Percentiles rank a stretch among this genome's conserved stretches.
Evolutionary conservation across 73 alveolate species (phyloP).

Genomic region (Uronychia setigera): DNA sequence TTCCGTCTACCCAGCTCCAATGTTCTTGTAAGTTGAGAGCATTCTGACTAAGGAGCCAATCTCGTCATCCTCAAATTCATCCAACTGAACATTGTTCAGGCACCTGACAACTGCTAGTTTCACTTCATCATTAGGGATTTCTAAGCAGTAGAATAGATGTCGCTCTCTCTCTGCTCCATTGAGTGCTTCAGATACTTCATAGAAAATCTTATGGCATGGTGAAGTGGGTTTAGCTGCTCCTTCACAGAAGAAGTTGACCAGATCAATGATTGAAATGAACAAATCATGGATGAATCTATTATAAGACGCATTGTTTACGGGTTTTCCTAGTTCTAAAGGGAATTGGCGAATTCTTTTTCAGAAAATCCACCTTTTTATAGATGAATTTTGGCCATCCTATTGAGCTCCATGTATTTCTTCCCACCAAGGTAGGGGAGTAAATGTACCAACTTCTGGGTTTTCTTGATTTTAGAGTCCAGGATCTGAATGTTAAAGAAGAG

Average conservation of each 20-base stretch:
- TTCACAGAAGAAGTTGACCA: constrained; percentile 61
- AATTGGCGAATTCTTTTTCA: constrained; percentile 46
- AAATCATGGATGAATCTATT: constrained; percentile 57
- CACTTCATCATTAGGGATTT: constrained; percentile 90
- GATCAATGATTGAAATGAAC: constrained; percentile 62
- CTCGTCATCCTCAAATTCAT: constrained; percentile 77
- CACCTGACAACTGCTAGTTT: constrained; percentile 88
- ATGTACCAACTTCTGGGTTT: constrained; percentile 45
- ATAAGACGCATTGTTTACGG: no score
- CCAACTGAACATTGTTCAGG: constrained; percentile 72
- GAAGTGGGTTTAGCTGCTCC: constrained; percentile 45
- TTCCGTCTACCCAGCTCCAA: constrained; percentile 94
- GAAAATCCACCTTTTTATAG: constrained; percentile 19
- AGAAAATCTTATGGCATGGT: constrained; percentile 1
- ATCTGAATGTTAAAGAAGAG: constrained; percentile 14
- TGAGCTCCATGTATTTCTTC: constrained; percentile 54
- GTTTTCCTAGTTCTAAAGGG: constrained; percentile 35
- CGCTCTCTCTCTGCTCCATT: constrained; percentile 79
- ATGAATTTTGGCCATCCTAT: constrained; percentile 49
- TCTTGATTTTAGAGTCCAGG: constrained; percentile 45
- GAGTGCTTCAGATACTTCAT: constrained; percentile 62
- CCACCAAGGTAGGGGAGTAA: constrained; percentile 61
- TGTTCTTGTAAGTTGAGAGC: constrained; percentile 74
- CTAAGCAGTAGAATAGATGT: constrained; percentile 76
- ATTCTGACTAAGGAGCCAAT: constrained; percentile 70